Conservation (phyloP, 768 basidiomycete species). For the Suillus spraguei region DNA sequence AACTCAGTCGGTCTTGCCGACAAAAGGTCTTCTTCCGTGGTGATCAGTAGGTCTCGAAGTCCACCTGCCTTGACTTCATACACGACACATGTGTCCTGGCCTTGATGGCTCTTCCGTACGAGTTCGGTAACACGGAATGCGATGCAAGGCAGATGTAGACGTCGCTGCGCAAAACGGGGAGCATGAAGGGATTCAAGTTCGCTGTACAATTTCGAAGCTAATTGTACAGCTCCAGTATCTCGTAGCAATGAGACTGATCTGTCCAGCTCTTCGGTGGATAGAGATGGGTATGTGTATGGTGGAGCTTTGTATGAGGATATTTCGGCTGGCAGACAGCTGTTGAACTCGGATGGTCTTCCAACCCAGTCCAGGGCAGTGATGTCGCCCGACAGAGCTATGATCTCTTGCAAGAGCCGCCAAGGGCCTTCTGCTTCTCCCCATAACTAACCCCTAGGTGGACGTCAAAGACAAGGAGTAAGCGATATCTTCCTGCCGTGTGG, state of each 20-base stretch:
- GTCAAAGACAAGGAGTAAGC: background rate
- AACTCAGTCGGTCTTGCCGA: background rate
- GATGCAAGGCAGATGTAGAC: slow-evolving; percentile 3
- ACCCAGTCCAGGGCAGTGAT: slow-evolving; percentile 1
- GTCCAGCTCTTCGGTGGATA: background rate
- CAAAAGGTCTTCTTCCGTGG: background rate
- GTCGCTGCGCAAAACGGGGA: background rate
- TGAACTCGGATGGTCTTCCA: background rate
- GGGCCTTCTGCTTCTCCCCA: background rate
- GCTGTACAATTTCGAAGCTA: background rate
- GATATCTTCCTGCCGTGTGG: background rate
- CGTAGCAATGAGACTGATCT: background rate
- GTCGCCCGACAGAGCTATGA: background rate
- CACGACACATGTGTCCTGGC: too few species aligned
- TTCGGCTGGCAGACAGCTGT: slow-evolving; percentile 4
- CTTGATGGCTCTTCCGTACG: background rate
- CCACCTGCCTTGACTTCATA: slow-evolving; percentile 2
- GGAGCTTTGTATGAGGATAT: background rate
- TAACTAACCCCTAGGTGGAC: background rate
- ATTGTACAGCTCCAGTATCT: background rate
- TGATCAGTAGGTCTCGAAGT: background rate
- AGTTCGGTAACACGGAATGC: background rate
- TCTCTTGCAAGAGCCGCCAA: slow-evolving; percentile 5
- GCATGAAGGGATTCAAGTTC: background rate
- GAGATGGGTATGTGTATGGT: background rate